These are phyloP conservation scores for Candida pini DNA, from an alignment of 805 yeast genomes.

Conservation along the genomic window DNA sequence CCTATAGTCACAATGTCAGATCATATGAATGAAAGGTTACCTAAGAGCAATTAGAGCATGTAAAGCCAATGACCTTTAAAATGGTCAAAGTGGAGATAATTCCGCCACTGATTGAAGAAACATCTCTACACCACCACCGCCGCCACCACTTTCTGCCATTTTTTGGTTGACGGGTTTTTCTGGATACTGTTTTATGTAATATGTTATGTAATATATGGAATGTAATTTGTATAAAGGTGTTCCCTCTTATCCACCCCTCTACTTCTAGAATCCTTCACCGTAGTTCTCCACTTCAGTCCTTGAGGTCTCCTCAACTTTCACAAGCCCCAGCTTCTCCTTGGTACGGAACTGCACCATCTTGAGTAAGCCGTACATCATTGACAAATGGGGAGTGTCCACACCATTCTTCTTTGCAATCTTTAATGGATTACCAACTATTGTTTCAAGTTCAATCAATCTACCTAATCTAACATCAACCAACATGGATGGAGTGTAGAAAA, in stretches of 20 bases:
- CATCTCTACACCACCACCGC: too few species aligned
- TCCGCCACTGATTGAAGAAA: too few species aligned
- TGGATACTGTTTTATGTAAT: too few species aligned
- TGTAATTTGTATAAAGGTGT: too few species aligned
- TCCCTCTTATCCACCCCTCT: too few species aligned
- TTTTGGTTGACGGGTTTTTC: too few species aligned
- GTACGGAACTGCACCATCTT: slow-evolving; percentile 54
- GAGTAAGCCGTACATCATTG: slow-evolving; percentile 50
- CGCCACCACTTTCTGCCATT: too few species aligned
- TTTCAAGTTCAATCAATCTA: slow-evolving; percentile 36
- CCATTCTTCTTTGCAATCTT: slow-evolving; percentile 34
- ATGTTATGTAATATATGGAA: too few species aligned
- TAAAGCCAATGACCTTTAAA: too few species aligned
- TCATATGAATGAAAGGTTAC: neutral
- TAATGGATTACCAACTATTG: slow-evolving; percentile 35
- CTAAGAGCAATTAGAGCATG: too few species aligned
- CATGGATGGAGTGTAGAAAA: slow-evolving; percentile 41
- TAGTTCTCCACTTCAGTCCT: slow-evolving; percentile 4
- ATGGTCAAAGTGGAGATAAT: too few species aligned
- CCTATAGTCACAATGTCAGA: neutral
- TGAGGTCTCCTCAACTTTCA: slow-evolving; percentile 25
- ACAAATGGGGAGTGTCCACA: slow-evolving; percentile 49
- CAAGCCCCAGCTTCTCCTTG: slow-evolving; percentile 47
- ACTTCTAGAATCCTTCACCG: slow-evolving; percentile 16
- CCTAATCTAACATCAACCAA: slow-evolving; percentile 35